Evolutionary conservation across 2,329 filamentous ascomycete genomes (phyloP), one percentile per base, ranked within the genome.

Genomic region (Diaporthe australafricana): DNA sequence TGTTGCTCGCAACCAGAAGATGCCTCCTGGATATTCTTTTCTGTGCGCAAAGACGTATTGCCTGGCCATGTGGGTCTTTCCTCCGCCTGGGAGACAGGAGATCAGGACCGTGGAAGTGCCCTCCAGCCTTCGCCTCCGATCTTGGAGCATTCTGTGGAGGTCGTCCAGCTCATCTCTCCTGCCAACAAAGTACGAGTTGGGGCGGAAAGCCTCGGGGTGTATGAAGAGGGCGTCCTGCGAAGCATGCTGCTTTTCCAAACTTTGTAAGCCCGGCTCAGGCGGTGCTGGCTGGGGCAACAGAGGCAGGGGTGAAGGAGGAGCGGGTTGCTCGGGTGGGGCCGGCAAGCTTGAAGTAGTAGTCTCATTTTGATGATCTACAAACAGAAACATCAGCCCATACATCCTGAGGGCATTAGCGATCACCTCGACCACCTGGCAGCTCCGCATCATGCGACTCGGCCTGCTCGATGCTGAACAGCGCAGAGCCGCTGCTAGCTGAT

Each of bases 1-100:
- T 74, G 90, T 91, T 11, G 90, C 89, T 62, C 90, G 87, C 20
- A 93, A 86, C 92, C 92, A 94, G 78, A 92, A 94, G 53, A 93
- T 85, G 1, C 92, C 92, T 1, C 90, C 91, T 0, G 88, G 87
- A 75, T 91, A 93, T 72, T 88, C 83, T 5, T 85, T 80, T 45
- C 84, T 87, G 75, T 92, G 87, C 5, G 83, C 79, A 75, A 90
- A 92, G 38, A 92, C 87, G 77, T 93, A 93, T 79, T 93, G 86
- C 4, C 91, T 86, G 35, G 91, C 91, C 17, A 93, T 82, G 76
- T 93, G 91, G 1, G 90, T 91, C 80, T 94, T 94, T 2, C 92
- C 92, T 17, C 88, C 88, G 1, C 92, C 92, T 2, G 91, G 89
- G 48, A 90, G 87, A 45, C 89, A 89, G 74, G 89, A 88, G 14